Base-by-base conservation (phyloP, 257 asterid genomes). In the Schizonepeta tenuifolia region DNA sequence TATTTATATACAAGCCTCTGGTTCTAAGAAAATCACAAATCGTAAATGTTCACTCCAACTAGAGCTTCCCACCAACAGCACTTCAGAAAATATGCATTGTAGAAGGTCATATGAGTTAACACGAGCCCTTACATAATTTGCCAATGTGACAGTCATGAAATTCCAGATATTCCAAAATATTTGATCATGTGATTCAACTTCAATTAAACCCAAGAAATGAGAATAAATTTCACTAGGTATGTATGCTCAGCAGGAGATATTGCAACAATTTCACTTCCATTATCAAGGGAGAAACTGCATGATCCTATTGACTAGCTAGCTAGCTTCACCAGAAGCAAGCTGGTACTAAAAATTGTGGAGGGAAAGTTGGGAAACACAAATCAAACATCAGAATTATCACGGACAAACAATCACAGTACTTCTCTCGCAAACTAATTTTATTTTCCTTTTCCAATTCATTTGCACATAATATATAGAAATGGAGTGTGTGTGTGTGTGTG, bases 391-490 rank as follows among this genome's bases (percentile, higher is more conserved):
- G 55, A 55, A 40, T 4, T n/a, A 40, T 26, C 18, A 69, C 11
- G 66, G 67, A 24, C 67, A 57, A 56, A 70, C 36, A 44, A 31
- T 46, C 26, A n/a, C 13, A n/a, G 28, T 49, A 22, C 44, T 72
- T 20, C 15, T 44, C 26, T 60, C 17, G 44, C 31, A 28, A 20
- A 33, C 14, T 12, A 54, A 41, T 36, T 18, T 2, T 12, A 15
- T 44, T 5, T 69, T 24, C 7, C 33, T n/a, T 35, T 21, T 41
- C 49, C 36, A 40, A 7, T 24, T 36, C 14, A 18, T n/a, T 41
- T 7, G 18, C 12, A 68, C 6, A 20, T 26, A 71, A 24, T 0
- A 41, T 2, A 46, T 13, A 46, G 2, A 46, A 9, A 49, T 4
- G 18, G n/a, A n/a, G n/a, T n/a, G n/a, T n/a, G n/a, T n/a, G n/a